Conservation (phyloP, 768 basidiomycete genomes). For the Kwoniella shandongensis region DNA sequence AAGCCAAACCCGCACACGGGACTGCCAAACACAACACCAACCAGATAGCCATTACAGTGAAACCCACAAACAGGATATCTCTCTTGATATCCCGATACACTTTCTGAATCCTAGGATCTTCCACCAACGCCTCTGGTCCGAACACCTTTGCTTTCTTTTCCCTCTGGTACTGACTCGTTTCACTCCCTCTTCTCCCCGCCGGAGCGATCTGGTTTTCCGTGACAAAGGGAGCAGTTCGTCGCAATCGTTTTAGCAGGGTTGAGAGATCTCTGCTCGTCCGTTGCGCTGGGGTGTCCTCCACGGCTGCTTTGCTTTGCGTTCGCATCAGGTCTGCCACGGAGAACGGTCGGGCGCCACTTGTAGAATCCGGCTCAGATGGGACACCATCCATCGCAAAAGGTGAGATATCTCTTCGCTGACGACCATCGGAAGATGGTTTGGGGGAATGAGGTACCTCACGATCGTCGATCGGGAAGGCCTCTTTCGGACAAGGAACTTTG, state of each 20-base stretch:
- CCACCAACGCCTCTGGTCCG: conserved; percentile 41
- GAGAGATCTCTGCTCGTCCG: conserved; percentile 14
- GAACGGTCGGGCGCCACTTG: too few species aligned
- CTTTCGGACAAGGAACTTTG: conserved; percentile 27
- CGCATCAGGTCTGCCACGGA: too few species aligned
- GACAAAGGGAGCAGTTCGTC: neutral
- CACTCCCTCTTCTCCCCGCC: neutral
- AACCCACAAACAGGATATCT: conserved; percentile 43
- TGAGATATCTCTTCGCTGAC: conserved; percentile 21
- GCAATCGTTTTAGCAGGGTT: conserved; percentile 4
- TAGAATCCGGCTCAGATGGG: too few species aligned
- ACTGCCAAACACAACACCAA: conserved; percentile 42
- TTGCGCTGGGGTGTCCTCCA: neutral
- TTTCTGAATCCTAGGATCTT: conserved; percentile 38
- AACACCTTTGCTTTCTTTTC: conserved; percentile 30
- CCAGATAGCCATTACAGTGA: conserved; percentile 24
- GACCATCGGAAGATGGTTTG: conserved; percentile 4
- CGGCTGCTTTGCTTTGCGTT: too few species aligned
- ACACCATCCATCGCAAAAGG: conserved; percentile 15
- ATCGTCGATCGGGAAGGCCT: conserved; percentile 38
- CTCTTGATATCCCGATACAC: conserved; percentile 32
- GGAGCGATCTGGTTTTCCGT: neutral
- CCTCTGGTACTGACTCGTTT: conserved; percentile 2
- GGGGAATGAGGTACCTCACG: neutral
- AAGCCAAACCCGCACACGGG: conserved; percentile 29